phyloP scores from a whole-genome alignment of 345 rosid genomes.

The Alliaria petiolata region DNA sequence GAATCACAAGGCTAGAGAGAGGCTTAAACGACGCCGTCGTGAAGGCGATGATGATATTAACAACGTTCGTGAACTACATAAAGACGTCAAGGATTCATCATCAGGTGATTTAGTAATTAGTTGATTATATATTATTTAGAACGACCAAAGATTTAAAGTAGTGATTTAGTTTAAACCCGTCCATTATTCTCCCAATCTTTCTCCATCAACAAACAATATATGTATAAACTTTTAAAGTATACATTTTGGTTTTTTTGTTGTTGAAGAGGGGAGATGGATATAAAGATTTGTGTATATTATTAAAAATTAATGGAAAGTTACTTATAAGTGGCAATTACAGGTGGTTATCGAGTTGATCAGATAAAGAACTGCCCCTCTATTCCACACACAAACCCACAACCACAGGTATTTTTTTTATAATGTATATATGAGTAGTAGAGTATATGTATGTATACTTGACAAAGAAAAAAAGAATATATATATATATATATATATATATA shows the following conservation, averaged over 20 bases:
- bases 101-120: not conserved
- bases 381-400: slow-evolving; percentile 19
- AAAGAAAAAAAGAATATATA: too few relatives aligned
- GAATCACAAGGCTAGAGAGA: slow-evolving; percentile 69
- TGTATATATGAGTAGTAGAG: not conserved
- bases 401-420: slow-evolving; percentile 38
- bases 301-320: not conserved
- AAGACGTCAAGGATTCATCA: slow-evolving; percentile 14
- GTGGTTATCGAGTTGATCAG: slow-evolving; percentile 35
- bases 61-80: slow-evolving; percentile 17
- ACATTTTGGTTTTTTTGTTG: too few relatives aligned
- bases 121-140: not conserved
- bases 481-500: too few relatives aligned
- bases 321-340: slow-evolving; percentile 15
- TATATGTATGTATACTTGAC: too few relatives aligned
- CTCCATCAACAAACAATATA: too few relatives aligned
- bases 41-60: not conserved
- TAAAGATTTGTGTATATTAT: too few relatives aligned
- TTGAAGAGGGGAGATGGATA: too few relatives aligned
- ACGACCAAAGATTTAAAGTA: not conserved
- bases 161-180: not conserved
- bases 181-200: too few relatives aligned
- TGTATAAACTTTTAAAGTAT: too few relatives aligned
- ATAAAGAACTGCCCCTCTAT: slow-evolving; percentile 35
- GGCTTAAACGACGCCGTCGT: slow-evolving; percentile 63